Evolutionary conservation across 495 filamentous ascomycete species (phyloP).

Genomic region (Penicillium robsamsonii): DNA sequence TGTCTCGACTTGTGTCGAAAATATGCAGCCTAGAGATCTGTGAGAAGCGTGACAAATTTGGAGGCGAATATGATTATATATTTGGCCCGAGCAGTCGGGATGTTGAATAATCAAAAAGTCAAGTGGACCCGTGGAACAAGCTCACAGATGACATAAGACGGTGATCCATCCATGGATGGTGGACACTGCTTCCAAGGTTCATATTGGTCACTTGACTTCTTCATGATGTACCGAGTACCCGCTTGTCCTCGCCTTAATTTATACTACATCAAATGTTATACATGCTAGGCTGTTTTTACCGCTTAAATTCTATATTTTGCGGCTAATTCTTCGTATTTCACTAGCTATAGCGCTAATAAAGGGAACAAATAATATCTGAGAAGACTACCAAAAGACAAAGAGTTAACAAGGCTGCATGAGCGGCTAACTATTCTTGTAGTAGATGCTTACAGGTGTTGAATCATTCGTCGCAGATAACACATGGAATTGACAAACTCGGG

Average conservation of each 20-base stretch:
- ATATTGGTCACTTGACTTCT: not conserved
- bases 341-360: too few species aligned
- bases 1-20: not conserved
- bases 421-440: too few species aligned
- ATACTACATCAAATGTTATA: not conserved
- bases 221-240: not conserved
- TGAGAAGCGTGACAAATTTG: slow-evolving; percentile 3
- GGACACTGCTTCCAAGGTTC: not conserved
- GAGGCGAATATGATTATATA: slow-evolving; percentile 13
- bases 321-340: too few species aligned
- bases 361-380: too few species aligned
- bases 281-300: too few species aligned
- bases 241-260: not conserved
- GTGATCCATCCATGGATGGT: not conserved
- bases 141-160: not conserved
- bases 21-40: not conserved
- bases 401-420: too few species aligned
- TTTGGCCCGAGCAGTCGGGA: slow-evolving; percentile 1
- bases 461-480: too few species aligned
- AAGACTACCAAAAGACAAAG: too few species aligned
- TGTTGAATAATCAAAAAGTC: slow-evolving; percentile 25
- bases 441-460: too few species aligned
- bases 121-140: not conserved
- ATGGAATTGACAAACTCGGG: too few species aligned
- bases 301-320: too few species aligned